Evolutionary conservation across 345 rosid genomes (phyloP), one percentile per base, ranked within the genome.

Genomic region (Kandelia obovata): DNA sequence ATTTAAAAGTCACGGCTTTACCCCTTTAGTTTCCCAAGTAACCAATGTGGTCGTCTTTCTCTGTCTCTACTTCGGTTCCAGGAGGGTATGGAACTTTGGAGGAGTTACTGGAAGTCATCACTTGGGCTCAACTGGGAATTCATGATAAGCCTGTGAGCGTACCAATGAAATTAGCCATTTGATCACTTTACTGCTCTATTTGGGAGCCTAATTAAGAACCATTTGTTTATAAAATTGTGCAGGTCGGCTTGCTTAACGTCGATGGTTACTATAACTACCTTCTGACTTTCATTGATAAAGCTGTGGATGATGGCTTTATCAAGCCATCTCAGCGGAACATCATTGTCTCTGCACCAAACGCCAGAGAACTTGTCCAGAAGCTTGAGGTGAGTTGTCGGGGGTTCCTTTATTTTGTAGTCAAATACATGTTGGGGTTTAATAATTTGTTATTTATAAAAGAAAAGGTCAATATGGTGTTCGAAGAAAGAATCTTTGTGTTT

Each of bases 41-140:
- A 67, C 21, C 25, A 65, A 55, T 62, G 34, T 52, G 27, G n/a
- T 7, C 60, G 39, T 31, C 17, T 49, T 67, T 30, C 16, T 53
- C 21, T 65, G 43, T 64, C 39, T 63, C 61, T 6, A 65, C 15
- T 23, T 23, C 49, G 64, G 46, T 66, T 43, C 55, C 78, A 93
- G 98, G 98, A 75, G 98, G 98, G 52, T 93, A 93, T 79, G 98
- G 98, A 43, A 93, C 98, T 60, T 56, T 93, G 60, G 98, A 93
- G 73, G 98, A 93, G 83, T 66, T 92, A 17, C 19, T 92, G 64
- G 98, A 92, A 83, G 92, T 89, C 30, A 90, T 91, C 74, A 71
- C 97, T 27, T 94, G 97, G 98, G 96, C 98, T 71, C 97, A 94
- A 67, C 91, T 94, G 47, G 97, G 97, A 9, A 89, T 94, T 74